A percentile compares a stretch with the other conserved stretches of the same genome.
Conservation (phyloP, 2,329 filamentous ascomycete genomes). For the Trichoderma aggressivum region DNA sequence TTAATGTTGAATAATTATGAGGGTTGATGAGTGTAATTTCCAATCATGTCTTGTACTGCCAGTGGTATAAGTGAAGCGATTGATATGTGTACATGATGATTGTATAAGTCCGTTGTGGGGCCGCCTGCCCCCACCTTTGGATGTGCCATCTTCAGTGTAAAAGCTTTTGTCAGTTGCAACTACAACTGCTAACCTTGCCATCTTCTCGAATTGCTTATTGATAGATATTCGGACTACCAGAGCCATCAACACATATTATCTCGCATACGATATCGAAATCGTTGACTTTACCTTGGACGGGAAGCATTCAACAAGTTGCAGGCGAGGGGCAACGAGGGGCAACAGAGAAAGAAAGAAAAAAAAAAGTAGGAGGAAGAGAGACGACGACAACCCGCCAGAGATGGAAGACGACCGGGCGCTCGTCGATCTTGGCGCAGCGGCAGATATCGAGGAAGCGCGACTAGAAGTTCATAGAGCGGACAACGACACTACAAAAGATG, state of each 20-base stretch:
- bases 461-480: constrained; percentile 30
- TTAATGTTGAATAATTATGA: neutral
- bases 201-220: neutral
- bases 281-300: neutral
- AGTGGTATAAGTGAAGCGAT: neutral
- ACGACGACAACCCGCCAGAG: neutral
- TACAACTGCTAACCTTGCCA: neutral
- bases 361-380: neutral
- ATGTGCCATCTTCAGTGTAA: neutral
- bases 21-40: neutral
- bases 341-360: neutral
- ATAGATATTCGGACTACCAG: neutral
- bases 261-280: neutral
- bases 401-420: constrained; percentile 77
- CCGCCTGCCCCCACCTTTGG: constrained; percentile 6
- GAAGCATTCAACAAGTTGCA: neutral
- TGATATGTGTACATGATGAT: neutral
- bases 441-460: constrained; percentile 57
- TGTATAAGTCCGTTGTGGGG: neutral
- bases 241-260: neutral
- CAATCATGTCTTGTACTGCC: neutral
- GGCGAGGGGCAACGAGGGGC: neutral
- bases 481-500: constrained; percentile 28
- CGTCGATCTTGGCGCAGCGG: constrained; percentile 66
- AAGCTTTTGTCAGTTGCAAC: constrained; percentile 7